Base-by-base conservation (phyloP, 2,329 filamentous ascomycete species). In the Pestalotiopsis sp. region DNA sequence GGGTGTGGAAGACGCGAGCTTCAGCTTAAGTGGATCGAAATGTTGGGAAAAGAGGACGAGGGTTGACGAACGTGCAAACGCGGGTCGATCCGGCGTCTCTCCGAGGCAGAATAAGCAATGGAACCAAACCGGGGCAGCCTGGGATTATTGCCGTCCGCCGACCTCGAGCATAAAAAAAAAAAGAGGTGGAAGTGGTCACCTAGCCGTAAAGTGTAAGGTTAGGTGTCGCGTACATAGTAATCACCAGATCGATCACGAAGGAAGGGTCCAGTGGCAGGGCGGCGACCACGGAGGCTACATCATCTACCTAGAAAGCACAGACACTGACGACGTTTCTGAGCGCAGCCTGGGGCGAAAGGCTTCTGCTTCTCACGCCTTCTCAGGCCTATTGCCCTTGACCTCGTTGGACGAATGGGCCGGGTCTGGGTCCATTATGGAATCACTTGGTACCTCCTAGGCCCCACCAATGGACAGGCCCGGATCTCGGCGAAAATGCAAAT, bases 21-120 rank as follows among this genome's bases (percentile, higher is more conserved):
- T 68, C 65, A 66, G 39, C 57, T 20, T 60, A n/a, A 17, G 56
- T 20, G n/a, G 64, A 27, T 66, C 31, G 17, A 41, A 62, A 36
- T 67, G 49, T 59, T 61, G 67, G 68, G 25, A 60, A 66, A 70
- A 52, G 59, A 57, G 62, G 56, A 58, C 45, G 57, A 39, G 27
- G 20, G 27, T 36, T 39, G 31, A 62, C 31, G 27, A 36, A 39
- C 31, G 59, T 41, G n/a, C 45, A n/a, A 52, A 52, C 45, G 17
- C 45, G 45, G 45, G 17, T 52, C 45, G 45, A n/a, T 52, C 45
- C 45, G 45, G 45, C 45, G 45, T 52, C 45, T 23, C 45, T 52
- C 45, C 45, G 45, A 20, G 11, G 45, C 20, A 17, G 20, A 52
- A 52, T 36, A 52, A 52, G 5, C 17, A n/a, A 52, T n/a, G 45